Evolutionary conservation across 768 basidiomycete species (phyloP), one percentile per base, ranked within the genome.

Genomic region (Psilocybe azurescens): DNA sequence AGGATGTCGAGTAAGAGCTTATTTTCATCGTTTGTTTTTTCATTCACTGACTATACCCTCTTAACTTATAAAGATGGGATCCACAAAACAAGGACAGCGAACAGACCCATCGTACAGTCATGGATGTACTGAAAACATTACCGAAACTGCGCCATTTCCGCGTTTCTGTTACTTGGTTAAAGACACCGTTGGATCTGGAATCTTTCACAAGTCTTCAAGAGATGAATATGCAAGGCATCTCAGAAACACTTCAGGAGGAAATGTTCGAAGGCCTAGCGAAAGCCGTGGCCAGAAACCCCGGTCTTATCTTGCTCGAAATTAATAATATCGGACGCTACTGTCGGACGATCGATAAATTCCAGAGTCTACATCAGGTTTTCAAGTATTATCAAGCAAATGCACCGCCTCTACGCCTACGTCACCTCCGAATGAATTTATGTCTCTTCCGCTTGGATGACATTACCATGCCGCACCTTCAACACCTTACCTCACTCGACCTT

Each of bases 401-500:
- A 11, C 41, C 41, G 29, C 33, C 38, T 39, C 60, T 61, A 6
- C 60, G 38, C 6, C 53, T 61, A 18, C 30, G 49, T 3, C 48
- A 61, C 32, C 49, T 56, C 13, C 38, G 49, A 24, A 50, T 61
- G 16, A 50, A 47, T n/a, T 50, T 49, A 18, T 30, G 49, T n/a
- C 50, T 49, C 24, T 38, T 61, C 16, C 55, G 29, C 18, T 32
- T 61, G 9, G 60, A 61, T 29, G 54, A 56, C 7, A 30, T 28
- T 10, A 61, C 49, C 41, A 24, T 50, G 3, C 60, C 60, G 13
- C 54, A 61, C 20, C 53, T 61, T 9, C 38, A 18, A 20, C 32
- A 61, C 24, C 55, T 61, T 9, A 61, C 60, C 20, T 61, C 55
- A 11, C 60, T 61, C 16, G 48, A 57, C 14, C 49, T 62, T 41